Conservation (phyloP, 2,329 filamentous ascomycete species). For the Chrysoporthe cubensis region DNA sequence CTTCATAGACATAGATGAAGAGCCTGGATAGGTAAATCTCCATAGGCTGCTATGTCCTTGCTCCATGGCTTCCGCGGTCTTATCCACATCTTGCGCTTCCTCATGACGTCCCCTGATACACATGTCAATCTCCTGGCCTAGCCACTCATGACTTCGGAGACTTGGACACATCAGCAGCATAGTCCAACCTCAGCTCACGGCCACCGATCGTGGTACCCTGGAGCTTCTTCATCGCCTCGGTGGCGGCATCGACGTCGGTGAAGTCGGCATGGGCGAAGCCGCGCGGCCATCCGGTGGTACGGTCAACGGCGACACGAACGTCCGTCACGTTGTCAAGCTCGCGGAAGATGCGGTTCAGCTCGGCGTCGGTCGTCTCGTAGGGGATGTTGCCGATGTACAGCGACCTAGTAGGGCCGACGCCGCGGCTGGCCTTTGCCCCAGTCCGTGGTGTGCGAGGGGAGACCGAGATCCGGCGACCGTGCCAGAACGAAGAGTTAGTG, state of each 20-base stretch:
- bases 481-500: slow-evolving; percentile 43
- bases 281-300: slow-evolving; percentile 76
- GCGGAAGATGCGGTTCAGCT: slow-evolving; percentile 78
- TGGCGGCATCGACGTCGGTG: slow-evolving; percentile 66
- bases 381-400: slow-evolving; percentile 86
- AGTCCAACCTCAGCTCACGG: slow-evolving; percentile 69
- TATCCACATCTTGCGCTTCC: neutral
- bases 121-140: neutral
- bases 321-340: slow-evolving; percentile 71
- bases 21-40: neutral
- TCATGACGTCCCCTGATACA: neutral
- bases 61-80: neutral
- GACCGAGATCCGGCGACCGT: slow-evolving; percentile 41
- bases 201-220: slow-evolving; percentile 64
- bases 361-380: slow-evolving; percentile 82
- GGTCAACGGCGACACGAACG: slow-evolving; percentile 82
- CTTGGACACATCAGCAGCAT: slow-evolving; percentile 41
- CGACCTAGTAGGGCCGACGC: slow-evolving; percentile 33
- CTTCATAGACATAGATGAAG: neutral
- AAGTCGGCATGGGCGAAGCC: slow-evolving; percentile 89
- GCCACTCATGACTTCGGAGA: slow-evolving; percentile 15
- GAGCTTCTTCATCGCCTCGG: slow-evolving; percentile 61
- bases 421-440: neutral
- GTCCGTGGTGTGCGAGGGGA: slow-evolving; percentile 28
- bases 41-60: neutral